Evolutionary conservation across 2,329 filamentous ascomycete species (phyloP).

Genomic region (Catunica adiposa): DNA sequence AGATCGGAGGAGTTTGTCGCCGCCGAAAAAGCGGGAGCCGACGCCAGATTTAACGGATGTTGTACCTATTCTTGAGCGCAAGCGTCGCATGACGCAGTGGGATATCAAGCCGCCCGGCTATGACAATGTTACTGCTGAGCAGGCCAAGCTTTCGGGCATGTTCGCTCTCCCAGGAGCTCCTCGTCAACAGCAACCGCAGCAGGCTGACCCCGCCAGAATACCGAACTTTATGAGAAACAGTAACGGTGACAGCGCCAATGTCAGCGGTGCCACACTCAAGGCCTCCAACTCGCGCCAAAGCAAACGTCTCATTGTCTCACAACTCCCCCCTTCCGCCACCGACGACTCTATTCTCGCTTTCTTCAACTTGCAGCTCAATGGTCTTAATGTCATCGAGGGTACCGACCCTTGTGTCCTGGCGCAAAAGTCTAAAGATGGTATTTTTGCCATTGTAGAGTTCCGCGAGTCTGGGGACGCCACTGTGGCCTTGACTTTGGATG

Average conservation of each 20-base stretch:
- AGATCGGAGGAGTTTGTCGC: constrained; percentile 53
- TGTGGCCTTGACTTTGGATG: constrained; percentile 75
- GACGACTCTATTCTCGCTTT: constrained; percentile 67
- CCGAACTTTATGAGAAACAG: constrained; percentile 77
- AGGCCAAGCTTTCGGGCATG: constrained; percentile 97
- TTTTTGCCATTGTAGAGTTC: constrained; percentile 83
- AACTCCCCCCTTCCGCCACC: constrained; percentile 54
- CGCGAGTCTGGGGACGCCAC: constrained; percentile 76
- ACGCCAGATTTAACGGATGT: constrained; percentile 87
- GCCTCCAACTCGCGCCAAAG: constrained; percentile 86
- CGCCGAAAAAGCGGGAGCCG: constrained; percentile 81
- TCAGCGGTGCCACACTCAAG: constrained; percentile 64
- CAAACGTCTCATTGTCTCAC: constrained; percentile 79
- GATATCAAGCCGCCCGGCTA: constrained; percentile 98
- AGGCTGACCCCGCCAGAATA: constrained; percentile 87
- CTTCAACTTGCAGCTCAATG: constrained; percentile 93
- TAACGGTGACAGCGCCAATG: constrained; percentile 29
- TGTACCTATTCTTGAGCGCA: constrained; percentile 66
- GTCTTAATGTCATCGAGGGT: constrained; percentile 76
- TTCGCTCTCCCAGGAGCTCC: constrained; percentile 94
- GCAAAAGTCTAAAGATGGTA: constrained; percentile 61
- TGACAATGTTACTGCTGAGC: constrained; percentile 93
- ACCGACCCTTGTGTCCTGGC: constrained; percentile 72
- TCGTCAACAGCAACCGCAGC: constrained; percentile 66
- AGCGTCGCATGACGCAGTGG: constrained; percentile 93